Evolutionary conservation across 495 filamentous ascomycete species (phyloP).

Genomic region (Collariella sp.): DNA sequence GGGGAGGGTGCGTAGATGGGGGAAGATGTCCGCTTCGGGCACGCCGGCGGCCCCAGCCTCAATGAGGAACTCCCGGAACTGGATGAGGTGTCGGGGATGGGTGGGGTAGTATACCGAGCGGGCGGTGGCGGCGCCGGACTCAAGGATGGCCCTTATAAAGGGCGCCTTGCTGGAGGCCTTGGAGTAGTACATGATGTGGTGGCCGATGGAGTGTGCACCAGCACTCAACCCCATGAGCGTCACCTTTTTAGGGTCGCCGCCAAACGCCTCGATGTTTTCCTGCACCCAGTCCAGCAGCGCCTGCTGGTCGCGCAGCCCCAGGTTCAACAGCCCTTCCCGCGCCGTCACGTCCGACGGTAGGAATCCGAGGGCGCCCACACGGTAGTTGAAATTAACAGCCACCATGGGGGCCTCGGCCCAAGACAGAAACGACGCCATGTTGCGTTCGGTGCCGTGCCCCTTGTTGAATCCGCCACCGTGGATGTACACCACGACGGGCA

Average conservation of each 20-base stretch:
- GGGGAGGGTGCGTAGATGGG: conserved; percentile 44
- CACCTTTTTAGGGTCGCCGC: conserved; percentile 53
- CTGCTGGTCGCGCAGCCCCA: conserved; percentile 63
- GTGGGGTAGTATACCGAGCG: conserved; percentile 49
- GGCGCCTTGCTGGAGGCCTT: conserved; percentile 27
- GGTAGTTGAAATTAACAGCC: conserved; percentile 59
- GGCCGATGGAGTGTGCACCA: conserved; percentile 61
- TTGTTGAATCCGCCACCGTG: conserved; percentile 48
- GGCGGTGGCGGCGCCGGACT: conserved; percentile 55
- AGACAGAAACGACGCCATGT: conserved; percentile 45
- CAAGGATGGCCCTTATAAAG: conserved; percentile 56
- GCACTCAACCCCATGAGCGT: conserved; percentile 61
- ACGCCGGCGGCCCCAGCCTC: conserved; percentile 35
- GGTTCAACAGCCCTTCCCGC: conserved; percentile 51
- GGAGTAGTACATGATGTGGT: conserved; percentile 51
- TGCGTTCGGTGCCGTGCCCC: conserved; percentile 35
- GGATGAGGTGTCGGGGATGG: conserved; percentile 48
- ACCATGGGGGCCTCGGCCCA: conserved; percentile 48
- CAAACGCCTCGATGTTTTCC: conserved; percentile 51
- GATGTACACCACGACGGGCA: conserved; percentile 54
- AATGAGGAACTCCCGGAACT: conserved; percentile 51
- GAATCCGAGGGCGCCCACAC: conserved; percentile 60
- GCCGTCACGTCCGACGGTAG: conserved; percentile 45
- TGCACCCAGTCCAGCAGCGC: conserved; percentile 56
- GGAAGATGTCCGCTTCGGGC: conserved; percentile 39